phyloP scores from a whole-genome alignment of 495 filamentous ascomycete species.

The Sabuloglossum arenarium region DNA sequence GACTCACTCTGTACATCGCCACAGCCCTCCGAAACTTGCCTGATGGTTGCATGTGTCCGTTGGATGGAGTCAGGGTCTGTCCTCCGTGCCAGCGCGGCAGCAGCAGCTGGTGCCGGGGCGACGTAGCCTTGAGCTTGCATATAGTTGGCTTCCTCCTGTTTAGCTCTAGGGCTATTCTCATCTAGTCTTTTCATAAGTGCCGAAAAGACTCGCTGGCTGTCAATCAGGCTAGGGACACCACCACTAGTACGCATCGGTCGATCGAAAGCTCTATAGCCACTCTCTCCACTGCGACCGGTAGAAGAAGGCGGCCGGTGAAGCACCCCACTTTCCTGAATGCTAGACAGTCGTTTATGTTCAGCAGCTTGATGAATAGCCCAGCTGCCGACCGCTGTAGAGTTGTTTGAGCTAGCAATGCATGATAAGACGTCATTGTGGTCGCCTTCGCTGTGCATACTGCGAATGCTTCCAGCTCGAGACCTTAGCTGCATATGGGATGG shows the following conservation, averaged over 20 bases:
- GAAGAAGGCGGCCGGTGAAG: conserved; percentile 15
- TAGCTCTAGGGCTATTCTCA: conserved; percentile 10
- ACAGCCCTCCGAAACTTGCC: not conserved
- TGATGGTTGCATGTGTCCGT: not conserved
- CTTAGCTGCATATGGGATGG: conserved; percentile 20
- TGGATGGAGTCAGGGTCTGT: not conserved
- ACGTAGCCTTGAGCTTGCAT: not conserved
- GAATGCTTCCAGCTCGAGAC: conserved; percentile 28
- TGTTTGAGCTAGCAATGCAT: conserved; percentile 56
- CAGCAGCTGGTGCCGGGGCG: not conserved
- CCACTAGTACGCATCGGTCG: conserved; percentile 3
- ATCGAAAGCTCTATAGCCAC: conserved; percentile 7
- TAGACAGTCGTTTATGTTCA: conserved; percentile 37
- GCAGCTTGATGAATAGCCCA: conserved; percentile 17
- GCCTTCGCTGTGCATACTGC: conserved; percentile 26
- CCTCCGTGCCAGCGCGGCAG: not conserved
- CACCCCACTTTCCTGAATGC: conserved; percentile 42
- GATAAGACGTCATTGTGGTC: conserved; percentile 33
- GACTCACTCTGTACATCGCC: not conserved
- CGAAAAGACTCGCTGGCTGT: conserved; percentile 49
- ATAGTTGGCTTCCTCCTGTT: not conserved
- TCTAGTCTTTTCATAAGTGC: conserved; percentile 50
- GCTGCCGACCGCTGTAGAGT: conserved; percentile 35
- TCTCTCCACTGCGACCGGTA: not conserved
- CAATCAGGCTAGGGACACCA: conserved; percentile 18